phyloP scores from a whole-genome alignment of 2,329 filamentous ascomycete genomes.

The Thelonectria blattea region DNA sequence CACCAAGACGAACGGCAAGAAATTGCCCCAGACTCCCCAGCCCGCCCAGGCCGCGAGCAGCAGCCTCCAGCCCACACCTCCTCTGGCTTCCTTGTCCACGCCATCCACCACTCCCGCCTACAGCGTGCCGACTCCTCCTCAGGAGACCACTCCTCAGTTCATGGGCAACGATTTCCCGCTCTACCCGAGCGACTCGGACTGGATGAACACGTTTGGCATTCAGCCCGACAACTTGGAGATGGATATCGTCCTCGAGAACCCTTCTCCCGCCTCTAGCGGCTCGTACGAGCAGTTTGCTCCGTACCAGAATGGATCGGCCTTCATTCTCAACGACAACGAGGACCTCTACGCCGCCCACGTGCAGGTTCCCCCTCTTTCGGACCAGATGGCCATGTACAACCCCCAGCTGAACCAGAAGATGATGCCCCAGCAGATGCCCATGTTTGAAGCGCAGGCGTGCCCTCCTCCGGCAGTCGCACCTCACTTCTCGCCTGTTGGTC shows the following conservation, averaged over 20 bases:
- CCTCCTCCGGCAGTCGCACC: constrained; percentile 40
- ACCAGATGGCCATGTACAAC: constrained; percentile 47
- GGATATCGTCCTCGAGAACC: constrained; percentile 47
- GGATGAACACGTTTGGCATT: constrained; percentile 44
- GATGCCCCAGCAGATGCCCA: constrained; percentile 50
- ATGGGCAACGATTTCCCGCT: constrained; percentile 54
- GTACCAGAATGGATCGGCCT: constrained; percentile 67
- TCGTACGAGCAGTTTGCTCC: constrained; percentile 61
- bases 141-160: constrained; percentile 49
- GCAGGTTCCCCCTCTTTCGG: constrained; percentile 59
- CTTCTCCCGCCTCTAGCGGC: constrained; percentile 46
- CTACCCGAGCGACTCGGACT: constrained; percentile 56
- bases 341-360: constrained; percentile 66
- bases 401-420: constrained; percentile 43
- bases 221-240: constrained; percentile 47
- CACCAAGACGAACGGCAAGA: constrained; percentile 89
- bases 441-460: constrained; percentile 40
- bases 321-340: constrained; percentile 65
- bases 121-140: constrained; percentile 64
- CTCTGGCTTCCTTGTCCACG: constrained; percentile 66
- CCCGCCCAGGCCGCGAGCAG: constrained; percentile 44
- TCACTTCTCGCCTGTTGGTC: constrained; percentile 73
- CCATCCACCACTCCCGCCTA: constrained; percentile 61
- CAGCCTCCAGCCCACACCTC: constrained; percentile 60
- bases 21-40: constrained; percentile 47